phyloP scores from a whole-genome alignment of 164 flowering plant species.

The Paratinospora sagittata region DNA sequence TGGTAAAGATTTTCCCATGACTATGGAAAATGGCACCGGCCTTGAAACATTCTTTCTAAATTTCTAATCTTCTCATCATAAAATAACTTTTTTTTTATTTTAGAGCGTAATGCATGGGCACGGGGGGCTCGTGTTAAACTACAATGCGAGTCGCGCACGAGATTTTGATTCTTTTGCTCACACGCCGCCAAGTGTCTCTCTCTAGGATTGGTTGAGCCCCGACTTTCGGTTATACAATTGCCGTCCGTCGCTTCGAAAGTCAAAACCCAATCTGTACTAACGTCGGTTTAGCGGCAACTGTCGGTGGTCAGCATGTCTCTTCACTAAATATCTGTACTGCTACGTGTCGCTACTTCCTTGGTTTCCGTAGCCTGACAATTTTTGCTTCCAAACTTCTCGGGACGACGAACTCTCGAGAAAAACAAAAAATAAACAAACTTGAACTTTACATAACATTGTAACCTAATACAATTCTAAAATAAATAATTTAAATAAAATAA shows the following conservation, averaged over 20 bases:
- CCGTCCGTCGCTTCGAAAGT: not conserved
- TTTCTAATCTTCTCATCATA: not conserved
- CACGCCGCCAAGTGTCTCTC: not conserved
- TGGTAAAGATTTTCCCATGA: not conserved
- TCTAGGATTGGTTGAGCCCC: not conserved
- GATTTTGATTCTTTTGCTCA: not conserved
- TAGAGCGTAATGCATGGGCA: not conserved
- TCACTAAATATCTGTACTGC: not conserved
- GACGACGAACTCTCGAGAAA: no score
- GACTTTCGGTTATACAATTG: not conserved
- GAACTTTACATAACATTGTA: no score
- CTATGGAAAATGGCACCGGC: not conserved
- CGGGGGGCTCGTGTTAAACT: not conserved
- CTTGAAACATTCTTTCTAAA: not conserved
- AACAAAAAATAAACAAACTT: no score
- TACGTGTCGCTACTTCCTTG: not conserved
- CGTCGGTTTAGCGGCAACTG: constrained; percentile 23
- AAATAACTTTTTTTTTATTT: not conserved
- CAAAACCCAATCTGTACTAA: not conserved
- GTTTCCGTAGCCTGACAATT: not conserved
- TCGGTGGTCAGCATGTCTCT: constrained; percentile 18
- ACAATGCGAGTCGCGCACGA: not conserved
- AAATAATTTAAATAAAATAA: no score
- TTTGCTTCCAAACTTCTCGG: no score
- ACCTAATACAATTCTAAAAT: no score